Evolutionary conservation across 2,329 filamentous ascomycete species (phyloP).

Genomic region (Ophiocordyceps robertsii): DNA sequence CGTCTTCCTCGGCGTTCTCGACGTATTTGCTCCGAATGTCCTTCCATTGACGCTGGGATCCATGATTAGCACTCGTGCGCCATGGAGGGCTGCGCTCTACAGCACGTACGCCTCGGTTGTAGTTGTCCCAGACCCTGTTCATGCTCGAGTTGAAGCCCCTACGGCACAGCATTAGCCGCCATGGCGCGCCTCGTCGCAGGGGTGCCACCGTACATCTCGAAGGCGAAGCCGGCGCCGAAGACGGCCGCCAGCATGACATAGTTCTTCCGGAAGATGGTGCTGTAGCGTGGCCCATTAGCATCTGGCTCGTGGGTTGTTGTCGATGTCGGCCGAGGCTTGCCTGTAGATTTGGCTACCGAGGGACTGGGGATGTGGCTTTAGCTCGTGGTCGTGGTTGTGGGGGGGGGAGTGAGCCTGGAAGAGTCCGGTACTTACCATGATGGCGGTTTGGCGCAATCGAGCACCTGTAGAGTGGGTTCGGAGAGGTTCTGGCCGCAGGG

Average conservation of each 20-base stretch:
- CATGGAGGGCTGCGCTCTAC: background rate
- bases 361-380: slow-evolving; percentile 25
- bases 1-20: slow-evolving; percentile 54
- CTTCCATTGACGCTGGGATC: slow-evolving; percentile 88
- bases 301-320: slow-evolving; percentile 8
- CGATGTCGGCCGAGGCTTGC: slow-evolving; percentile 17
- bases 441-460: slow-evolving; percentile 18
- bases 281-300: slow-evolving; percentile 26
- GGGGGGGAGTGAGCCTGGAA: background rate
- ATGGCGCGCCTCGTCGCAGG: background rate
- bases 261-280: slow-evolving; percentile 77
- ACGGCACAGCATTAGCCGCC: slow-evolving; percentile 10
- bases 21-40: slow-evolving; percentile 91
- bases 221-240: slow-evolving; percentile 77
- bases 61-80: slow-evolving; percentile 12
- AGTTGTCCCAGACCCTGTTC: slow-evolving; percentile 77
- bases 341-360: slow-evolving; percentile 24
- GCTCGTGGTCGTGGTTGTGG: slow-evolving; percentile 6
- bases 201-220: slow-evolving; percentile 66
- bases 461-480: slow-evolving; percentile 11
- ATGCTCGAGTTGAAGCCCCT: slow-evolving; percentile 75
- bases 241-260: slow-evolving; percentile 75
- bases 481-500: slow-evolving; percentile 12
- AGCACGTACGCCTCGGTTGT: slow-evolving; percentile 79
- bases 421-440: slow-evolving; percentile 19